These are phyloP conservation scores for Cryptosporidium sp. DNA, from an alignment of 169 alveolate species.

Conservation along the genomic window DNA sequence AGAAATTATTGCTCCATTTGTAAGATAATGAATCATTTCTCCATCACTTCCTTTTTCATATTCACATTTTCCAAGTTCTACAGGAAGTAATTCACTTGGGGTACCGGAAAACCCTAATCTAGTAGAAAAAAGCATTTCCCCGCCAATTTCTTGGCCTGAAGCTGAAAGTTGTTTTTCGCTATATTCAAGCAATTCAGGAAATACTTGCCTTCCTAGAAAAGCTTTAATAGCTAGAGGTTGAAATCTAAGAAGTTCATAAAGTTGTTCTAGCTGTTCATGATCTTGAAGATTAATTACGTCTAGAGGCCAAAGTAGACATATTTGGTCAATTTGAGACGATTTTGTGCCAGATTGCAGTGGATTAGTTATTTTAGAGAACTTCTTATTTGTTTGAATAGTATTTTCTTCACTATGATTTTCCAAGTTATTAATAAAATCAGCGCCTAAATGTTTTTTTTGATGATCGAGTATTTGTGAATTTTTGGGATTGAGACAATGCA, in stretches of 20 bases:
- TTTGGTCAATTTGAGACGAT: constrained; percentile 23
- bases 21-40: constrained; percentile 83
- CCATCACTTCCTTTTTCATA: constrained; percentile 90
- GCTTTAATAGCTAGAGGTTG: constrained; percentile 85
- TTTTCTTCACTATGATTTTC: constrained; percentile 66
- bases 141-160: constrained; percentile 91
- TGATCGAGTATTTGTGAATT: not conserved
- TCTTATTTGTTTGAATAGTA: not conserved
- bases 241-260: constrained; percentile 79
- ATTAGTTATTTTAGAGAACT: not conserved
- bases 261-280: constrained; percentile 81
- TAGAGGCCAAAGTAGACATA: constrained; percentile 78
- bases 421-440: not conserved
- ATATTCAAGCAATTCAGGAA: constrained; percentile 88
- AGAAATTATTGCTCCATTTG: constrained; percentile 82
- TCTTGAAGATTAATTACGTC: constrained; percentile 87
- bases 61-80: constrained; percentile 87
- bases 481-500: constrained; percentile 46
- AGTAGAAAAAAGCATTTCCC: constrained; percentile 86
- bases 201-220: constrained; percentile 83
- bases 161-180: constrained; percentile 87
- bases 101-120: constrained; percentile 94
- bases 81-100: constrained; percentile 92
- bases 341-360: no score
- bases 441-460: no score